Conservation (phyloP, 176 grass and related monocot genomes). For the Carex myosuroides region DNA sequence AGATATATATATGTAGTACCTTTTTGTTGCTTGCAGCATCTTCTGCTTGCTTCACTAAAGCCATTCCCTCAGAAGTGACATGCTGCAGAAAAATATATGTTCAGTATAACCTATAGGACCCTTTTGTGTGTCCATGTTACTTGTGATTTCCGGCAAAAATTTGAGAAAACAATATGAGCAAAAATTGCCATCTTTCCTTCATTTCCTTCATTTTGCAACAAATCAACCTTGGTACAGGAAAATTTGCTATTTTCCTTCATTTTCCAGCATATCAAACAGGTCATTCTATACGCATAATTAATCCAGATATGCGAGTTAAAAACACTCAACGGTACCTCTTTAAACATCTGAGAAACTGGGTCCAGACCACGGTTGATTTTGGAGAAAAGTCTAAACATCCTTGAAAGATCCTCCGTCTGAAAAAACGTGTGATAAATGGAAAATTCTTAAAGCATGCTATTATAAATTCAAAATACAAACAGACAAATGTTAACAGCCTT, state of each 20-base stretch:
- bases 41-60: constrained; percentile 91
- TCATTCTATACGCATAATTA: background rate
- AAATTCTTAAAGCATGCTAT: background rate
- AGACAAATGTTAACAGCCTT: background rate
- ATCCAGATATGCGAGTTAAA: background rate
- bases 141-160: too few species aligned
- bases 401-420: constrained; percentile 80
- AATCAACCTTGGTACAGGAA: too few species aligned
- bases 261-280: too few species aligned
- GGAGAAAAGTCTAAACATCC: constrained; percentile 87
- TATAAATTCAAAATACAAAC: constrained; percentile 9
- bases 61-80: constrained; percentile 73
- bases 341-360: constrained; percentile 89
- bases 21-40: constrained; percentile 92
- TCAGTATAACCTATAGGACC: background rate
- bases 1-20: constrained; percentile 16
- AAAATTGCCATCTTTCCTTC: too few species aligned
- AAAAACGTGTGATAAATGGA: constrained; percentile 14
- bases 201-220: too few species aligned
- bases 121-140: too few species aligned
- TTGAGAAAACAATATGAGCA: too few species aligned
- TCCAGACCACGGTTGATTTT: constrained; percentile 79
- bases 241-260: too few species aligned
- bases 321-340: constrained; percentile 41
- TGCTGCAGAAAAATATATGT: constrained; percentile 42